Conservation (phyloP, 805 yeast genomes). For the Candida montana region DNA sequence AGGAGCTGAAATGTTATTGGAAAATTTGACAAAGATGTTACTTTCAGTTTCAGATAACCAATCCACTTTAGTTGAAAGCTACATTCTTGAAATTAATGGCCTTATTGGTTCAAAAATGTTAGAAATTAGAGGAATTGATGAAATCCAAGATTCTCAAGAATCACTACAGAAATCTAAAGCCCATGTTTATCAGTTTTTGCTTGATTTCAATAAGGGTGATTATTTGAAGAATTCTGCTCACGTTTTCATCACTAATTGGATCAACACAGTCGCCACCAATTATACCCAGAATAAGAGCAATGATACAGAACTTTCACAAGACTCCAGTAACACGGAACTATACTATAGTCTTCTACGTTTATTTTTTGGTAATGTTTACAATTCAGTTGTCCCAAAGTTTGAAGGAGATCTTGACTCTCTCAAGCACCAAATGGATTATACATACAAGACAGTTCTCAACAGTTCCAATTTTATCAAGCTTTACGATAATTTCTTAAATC, state of each 20-base stretch:
- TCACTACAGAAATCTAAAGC: slow-evolving; percentile 1
- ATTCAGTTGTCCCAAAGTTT: slow-evolving; percentile 1
- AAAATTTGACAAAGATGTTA: slow-evolving; percentile 39
- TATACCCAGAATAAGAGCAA: too few species aligned
- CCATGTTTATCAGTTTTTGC: slow-evolving; percentile 7
- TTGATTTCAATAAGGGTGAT: neutral
- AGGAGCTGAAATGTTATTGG: slow-evolving; percentile 46
- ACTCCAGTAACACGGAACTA: neutral
- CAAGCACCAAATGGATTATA: neutral
- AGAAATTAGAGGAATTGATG: slow-evolving; percentile 26
- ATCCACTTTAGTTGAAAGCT: slow-evolving; percentile 39
- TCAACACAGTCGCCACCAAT: slow-evolving; percentile 1
- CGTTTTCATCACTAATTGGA: slow-evolving; percentile 20
- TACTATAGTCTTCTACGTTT: neutral
- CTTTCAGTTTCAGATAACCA: slow-evolving; percentile 34
- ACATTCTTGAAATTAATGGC: slow-evolving; percentile 58
- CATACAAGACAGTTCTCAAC: slow-evolving; percentile 6
- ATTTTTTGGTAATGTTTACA: neutral
- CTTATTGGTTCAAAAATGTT: slow-evolving; percentile 48
- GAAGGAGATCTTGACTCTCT: neutral
- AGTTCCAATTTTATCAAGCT: slow-evolving; percentile 20
- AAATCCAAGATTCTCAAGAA: neutral
- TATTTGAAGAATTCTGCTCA: slow-evolving; percentile 3
- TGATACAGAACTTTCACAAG: neutral
- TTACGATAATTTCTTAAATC: slow-evolving; percentile 48